A percentile compares a stretch with the other conserved stretches of the same genome.
phyloP scores from a whole-genome alignment of 805 yeast genomes.

The Candida xiaguanensis region DNA sequence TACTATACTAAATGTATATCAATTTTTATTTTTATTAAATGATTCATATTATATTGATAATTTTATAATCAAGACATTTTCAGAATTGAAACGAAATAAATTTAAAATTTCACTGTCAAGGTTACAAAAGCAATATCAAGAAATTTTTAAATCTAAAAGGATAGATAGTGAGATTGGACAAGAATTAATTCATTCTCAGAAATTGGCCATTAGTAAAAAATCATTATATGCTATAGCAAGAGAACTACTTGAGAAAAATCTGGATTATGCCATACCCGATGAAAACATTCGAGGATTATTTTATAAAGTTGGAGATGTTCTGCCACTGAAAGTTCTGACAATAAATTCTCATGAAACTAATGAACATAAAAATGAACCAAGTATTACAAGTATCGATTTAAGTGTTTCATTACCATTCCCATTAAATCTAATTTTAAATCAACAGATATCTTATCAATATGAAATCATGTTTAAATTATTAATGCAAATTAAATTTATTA shows the following conservation, averaged over 20 bases:
- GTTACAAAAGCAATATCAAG: conserved; percentile 21
- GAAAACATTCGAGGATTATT: conserved; percentile 1
- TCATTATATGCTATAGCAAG: conserved; percentile 43
- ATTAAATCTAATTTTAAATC: conserved; percentile 66
- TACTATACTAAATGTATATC: conserved; percentile 45
- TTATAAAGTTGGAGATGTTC: conserved; percentile 15
- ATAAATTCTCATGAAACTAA: conserved; percentile 13
- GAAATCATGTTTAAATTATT: conserved; percentile 76
- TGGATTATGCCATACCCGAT: conserved; percentile 6
- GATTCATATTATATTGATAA: conserved; percentile 48
- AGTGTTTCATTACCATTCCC: conserved; percentile 82
- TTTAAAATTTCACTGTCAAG: conserved; percentile 26
- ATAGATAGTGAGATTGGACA: conserved; percentile 9
- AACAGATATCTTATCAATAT: conserved; percentile 69
- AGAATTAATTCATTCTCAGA: conserved; percentile 16
- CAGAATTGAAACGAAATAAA: conserved; percentile 50
- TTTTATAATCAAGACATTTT: conserved; percentile 48
- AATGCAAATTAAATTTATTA: conserved; percentile 58
- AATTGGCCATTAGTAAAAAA: conserved; percentile 40
- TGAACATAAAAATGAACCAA: conserved; percentile 22
- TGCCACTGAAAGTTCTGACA: conserved; percentile 9
- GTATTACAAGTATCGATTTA: conserved; percentile 51
- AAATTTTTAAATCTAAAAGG: conserved; percentile 9
- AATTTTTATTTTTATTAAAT: conserved; percentile 54
- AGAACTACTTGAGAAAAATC: conserved; percentile 43